These are phyloP conservation scores for Pseudocercospora eumusae DNA, from an alignment of 2,329 filamentous ascomycete species.

Conservation along the genomic window DNA sequence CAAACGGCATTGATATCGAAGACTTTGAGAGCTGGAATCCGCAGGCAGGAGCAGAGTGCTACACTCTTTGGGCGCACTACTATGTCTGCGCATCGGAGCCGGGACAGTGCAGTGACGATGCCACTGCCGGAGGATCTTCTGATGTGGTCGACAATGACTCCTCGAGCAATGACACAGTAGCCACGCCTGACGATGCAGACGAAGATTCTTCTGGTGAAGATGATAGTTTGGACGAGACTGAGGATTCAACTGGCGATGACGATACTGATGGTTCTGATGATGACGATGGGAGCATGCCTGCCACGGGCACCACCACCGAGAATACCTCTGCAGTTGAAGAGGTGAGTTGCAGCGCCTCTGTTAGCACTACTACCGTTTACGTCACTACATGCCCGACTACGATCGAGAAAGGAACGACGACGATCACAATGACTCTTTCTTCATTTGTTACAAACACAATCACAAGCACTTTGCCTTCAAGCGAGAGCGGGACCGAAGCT, in stretches of 20 bases:
- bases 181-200: not conserved
- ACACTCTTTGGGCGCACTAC: conserved; percentile 10
- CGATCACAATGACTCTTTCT: not conserved
- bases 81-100: conserved; percentile 3
- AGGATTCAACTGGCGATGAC: not conserved
- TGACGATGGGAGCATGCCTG: not conserved
- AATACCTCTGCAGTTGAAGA: not conserved
- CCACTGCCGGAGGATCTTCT: not conserved
- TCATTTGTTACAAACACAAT: not conserved
- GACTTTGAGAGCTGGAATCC: conserved; percentile 6
- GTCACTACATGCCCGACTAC: not conserved
- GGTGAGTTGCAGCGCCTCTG: not conserved
- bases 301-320: not conserved
- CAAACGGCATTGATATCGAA: not conserved
- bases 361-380: not conserved
- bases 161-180: not conserved
- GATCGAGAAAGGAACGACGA: not conserved
- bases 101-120: not conserved
- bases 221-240: not conserved
- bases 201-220: not conserved
- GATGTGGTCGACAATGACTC: too few species aligned
- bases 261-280: not conserved
- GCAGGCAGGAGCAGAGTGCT: conserved; percentile 1
- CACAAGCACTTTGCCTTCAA: not conserved
- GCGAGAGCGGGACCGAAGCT: not conserved